Conservation (phyloP, 1,139 yeast genomes). For the Candida gigantensis region DNA sequence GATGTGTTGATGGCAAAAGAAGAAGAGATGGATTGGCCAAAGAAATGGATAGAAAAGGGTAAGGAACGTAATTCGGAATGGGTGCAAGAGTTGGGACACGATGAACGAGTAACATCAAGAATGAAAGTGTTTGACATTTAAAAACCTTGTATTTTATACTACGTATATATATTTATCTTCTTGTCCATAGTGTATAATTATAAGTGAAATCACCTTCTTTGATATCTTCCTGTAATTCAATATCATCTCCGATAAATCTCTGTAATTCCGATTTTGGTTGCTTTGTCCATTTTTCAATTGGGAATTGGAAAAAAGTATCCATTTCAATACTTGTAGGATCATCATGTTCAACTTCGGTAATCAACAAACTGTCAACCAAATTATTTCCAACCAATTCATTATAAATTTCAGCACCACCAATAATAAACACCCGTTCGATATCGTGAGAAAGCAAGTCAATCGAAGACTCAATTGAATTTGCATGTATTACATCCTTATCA, state of each 20-base stretch:
- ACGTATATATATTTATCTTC: constrained; percentile 9
- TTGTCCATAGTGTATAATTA: constrained; percentile 19
- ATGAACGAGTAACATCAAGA: constrained; percentile 60
- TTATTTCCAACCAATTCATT: constrained; percentile 47
- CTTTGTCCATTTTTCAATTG: constrained; percentile 38
- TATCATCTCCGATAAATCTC: constrained; percentile 40
- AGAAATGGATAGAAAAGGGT: constrained; percentile 77
- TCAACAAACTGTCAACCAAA: constrained; percentile 55
- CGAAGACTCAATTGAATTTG: constrained; percentile 50
- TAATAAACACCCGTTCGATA: constrained; percentile 67
- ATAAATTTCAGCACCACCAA: constrained; percentile 94
- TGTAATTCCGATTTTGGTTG: constrained; percentile 35
- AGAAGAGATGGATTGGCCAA: constrained; percentile 93
- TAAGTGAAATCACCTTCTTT: constrained; percentile 38
- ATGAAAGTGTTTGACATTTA: constrained; percentile 53
- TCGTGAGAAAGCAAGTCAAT: constrained; percentile 21
- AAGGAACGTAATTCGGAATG: constrained; percentile 77
- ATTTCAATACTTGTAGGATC: constrained; percentile 43
- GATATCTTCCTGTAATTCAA: constrained; percentile 38
- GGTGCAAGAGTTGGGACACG: constrained; percentile 75
- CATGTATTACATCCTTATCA: constrained; percentile 39
- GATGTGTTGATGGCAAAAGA: constrained; percentile 58
- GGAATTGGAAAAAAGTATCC: constrained; percentile 63
- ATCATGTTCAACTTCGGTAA: constrained; percentile 65
- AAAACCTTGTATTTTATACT: neutral